Evolutionary conservation across 306 rosid genomes (phyloP), one percentile per base, ranked within the genome.

Genomic region (Pyrus bretschneideri): DNA sequence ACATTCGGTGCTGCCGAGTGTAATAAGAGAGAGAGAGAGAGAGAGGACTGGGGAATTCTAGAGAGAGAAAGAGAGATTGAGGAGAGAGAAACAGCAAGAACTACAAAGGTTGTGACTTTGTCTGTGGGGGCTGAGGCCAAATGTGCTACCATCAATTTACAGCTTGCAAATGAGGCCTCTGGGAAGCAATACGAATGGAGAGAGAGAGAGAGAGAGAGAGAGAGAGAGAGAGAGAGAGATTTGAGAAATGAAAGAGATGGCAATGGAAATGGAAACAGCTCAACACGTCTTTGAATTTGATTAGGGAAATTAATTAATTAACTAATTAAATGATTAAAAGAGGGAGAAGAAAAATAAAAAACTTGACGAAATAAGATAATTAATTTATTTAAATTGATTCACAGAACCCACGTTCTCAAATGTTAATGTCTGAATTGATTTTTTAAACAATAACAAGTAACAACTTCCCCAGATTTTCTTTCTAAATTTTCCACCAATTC

Each of bases 211-310:
- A 81, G 58, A 55, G 71, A 51, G 78, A 57, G n/a, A 63, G 52
- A 73, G 33, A 70, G 80, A 65, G 7, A 49, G 8, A 49, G 77
- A 73, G 70, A 81, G 58, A 55, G 71, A 51, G 78, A 57, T 49
- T 52, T 18, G 49, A 15, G 65, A 72, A 71, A 67, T 15, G 55
- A 51, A 51, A 51, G 55, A 51, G 21, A 51, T 51, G 55, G 21
- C 18, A 15, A 51, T 17, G 88, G 77, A 11, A 84, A 89, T 51
- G 89, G 77, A 11, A 84, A 89, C 96, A 90, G 88, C 96, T 91
- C 94, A 88, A 86, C 98, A 91, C 92, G 93, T 83, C 84, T 87
- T 88, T 84, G 46, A 15, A 60, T 83, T 87, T 79, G 78, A 84
- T 81, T 73, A 77, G 33, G 18, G 17, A 77, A 79, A 60, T 30